phyloP scores from a whole-genome alignment of 2,329 filamentous ascomycete genomes.

The Colletotrichum navitas region DNA sequence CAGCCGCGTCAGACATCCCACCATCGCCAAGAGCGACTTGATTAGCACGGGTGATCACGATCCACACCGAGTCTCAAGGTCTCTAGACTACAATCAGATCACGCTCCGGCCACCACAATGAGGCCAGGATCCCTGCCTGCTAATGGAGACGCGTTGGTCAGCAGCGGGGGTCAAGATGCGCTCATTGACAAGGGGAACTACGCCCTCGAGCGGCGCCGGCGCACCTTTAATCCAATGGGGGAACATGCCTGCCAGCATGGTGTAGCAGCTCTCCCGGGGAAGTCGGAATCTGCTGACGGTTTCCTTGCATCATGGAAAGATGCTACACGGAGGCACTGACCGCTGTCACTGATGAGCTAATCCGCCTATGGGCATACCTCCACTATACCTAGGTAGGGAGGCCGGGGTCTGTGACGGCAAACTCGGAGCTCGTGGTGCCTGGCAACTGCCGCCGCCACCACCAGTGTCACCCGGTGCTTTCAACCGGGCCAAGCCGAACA shows the following conservation, averaged over 20 bases:
- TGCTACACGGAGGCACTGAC: constrained; percentile 21
- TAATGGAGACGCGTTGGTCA: not conserved
- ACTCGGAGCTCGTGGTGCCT: constrained; percentile 24
- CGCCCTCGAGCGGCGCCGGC: constrained; percentile 29
- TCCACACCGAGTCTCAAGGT: constrained; percentile 12
- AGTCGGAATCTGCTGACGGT: constrained; percentile 6
- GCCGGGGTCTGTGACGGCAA: constrained; percentile 31
- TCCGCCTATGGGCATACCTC: not conserved
- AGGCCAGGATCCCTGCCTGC: not conserved
- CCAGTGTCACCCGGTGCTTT: no score
- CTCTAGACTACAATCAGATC: constrained; percentile 13
- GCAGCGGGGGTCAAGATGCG: not conserved
- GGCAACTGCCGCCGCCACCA: constrained; percentile 7
- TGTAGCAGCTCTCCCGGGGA: constrained; percentile 29
- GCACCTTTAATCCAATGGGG: constrained; percentile 7
- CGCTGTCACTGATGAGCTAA: not conserved
- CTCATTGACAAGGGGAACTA: constrained; percentile 17
- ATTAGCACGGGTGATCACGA: constrained; percentile 22
- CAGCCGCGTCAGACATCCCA: constrained; percentile 10
- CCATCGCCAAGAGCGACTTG: constrained; percentile 24
- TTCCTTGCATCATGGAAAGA: constrained; percentile 35
- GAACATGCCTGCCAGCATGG: not conserved
- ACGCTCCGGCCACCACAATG: constrained; percentile 3
- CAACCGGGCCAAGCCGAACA: no score
- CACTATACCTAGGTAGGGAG: constrained; percentile 10